These are phyloP conservation scores for Carpinus fangiana DNA, from an alignment of 306 rosid genomes.

Conservation along the genomic window DNA sequence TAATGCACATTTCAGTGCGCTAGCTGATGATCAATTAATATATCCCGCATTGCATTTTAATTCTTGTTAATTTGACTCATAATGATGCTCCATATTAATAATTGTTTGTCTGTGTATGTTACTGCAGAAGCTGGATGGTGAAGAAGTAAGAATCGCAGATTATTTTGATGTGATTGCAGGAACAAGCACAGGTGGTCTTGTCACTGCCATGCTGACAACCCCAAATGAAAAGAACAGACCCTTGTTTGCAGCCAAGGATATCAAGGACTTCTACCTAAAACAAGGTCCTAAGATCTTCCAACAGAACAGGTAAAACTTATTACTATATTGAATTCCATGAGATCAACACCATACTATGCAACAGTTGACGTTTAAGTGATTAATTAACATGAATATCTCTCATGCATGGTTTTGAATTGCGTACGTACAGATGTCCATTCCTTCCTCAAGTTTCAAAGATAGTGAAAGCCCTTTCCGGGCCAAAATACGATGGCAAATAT, in stretches of 20 bases:
- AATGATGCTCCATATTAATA: too few relatives aligned
- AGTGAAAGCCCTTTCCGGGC: neutral
- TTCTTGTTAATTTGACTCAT: too few relatives aligned
- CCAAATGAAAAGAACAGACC: slow-evolving; percentile 3
- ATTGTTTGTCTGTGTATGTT: neutral
- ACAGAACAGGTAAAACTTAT: neutral
- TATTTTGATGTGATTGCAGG: neutral
- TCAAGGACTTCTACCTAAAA: slow-evolving; percentile 9
- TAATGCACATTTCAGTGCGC: too few relatives aligned
- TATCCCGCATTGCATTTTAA: too few relatives aligned
- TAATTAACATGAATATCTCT: too few relatives aligned
- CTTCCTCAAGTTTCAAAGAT: slow-evolving; percentile 4
- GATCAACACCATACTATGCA: neutral
- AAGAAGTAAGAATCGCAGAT: slow-evolving; percentile 5
- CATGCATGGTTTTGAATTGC: too few relatives aligned
- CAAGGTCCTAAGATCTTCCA: slow-evolving; percentile 6
- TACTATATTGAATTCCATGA: neutral
- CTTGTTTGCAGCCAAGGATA: slow-evolving; percentile 14
- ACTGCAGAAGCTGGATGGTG: slow-evolving; percentile 11
- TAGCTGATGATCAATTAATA: too few relatives aligned
- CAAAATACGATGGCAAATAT: too few relatives aligned
- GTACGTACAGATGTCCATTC: neutral
- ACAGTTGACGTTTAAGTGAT: too few relatives aligned
- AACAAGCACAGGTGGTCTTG: neutral
- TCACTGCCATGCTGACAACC: neutral